phyloP scores from a whole-genome alignment of 108 stramenopile species.

The Mayamaea pseudoterrestris region DNA sequence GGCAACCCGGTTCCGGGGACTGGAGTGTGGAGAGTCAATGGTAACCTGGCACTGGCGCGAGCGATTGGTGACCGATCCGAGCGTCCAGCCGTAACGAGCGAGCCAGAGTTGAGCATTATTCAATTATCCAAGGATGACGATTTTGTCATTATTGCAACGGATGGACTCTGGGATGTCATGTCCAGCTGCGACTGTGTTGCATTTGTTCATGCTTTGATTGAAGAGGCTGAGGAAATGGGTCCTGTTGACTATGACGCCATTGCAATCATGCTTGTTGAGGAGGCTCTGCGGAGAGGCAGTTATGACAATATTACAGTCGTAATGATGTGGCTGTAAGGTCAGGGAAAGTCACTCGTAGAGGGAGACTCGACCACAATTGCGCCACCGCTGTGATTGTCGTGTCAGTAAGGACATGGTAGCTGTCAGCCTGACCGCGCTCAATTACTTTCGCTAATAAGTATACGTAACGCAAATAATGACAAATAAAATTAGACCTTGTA shows the following conservation, averaged over 20 bases:
- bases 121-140: slow-evolving; percentile 23
- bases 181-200: slow-evolving; percentile 62
- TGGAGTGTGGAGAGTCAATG: slow-evolving; percentile 90
- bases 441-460: no score
- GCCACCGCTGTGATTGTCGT: no score
- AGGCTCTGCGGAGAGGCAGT: slow-evolving; percentile 65
- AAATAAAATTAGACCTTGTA: no score
- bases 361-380: no score
- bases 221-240: background rate
- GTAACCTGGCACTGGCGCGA: slow-evolving; percentile 86
- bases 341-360: no score
- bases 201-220: slow-evolving; percentile 44
- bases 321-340: slow-evolving; percentile 82
- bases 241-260: slow-evolving; percentile 18
- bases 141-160: slow-evolving; percentile 61
- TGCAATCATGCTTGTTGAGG: slow-evolving; percentile 54
- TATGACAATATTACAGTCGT: slow-evolving; percentile 78
- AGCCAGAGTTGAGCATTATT: slow-evolving; percentile 63
- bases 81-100: slow-evolving; percentile 70
- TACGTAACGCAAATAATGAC: no score
- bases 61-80: slow-evolving; percentile 91
- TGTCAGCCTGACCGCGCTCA: no score
- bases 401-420: no score
- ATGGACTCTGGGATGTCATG: slow-evolving; percentile 92
- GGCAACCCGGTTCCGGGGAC: slow-evolving; percentile 37